A percentile compares a stretch with the other conserved stretches of the same genome.
Evolutionary conservation across 352 stramenopile species (phyloP).

Genomic region (Phytophthora idaei): DNA sequence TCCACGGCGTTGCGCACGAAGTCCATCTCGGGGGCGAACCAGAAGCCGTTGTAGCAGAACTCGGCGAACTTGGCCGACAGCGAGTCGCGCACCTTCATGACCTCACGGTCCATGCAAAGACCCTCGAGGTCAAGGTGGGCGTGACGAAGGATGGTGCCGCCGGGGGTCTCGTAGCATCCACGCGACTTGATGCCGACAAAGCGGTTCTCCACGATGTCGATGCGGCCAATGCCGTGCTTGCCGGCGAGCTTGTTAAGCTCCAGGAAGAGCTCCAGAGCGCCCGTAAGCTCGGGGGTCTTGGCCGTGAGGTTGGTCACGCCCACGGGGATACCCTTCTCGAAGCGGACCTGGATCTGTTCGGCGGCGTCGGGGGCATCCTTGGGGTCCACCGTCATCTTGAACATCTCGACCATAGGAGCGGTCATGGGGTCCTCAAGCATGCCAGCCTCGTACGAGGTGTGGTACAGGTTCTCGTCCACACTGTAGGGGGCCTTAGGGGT

Average conservation of each 20-base stretch:
- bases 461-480: constrained; percentile 99
- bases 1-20: constrained; percentile 96
- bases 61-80: constrained; percentile 96
- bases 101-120: constrained; percentile 97
- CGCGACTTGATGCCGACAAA: constrained; percentile 99
- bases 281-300: constrained; percentile 88
- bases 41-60: constrained; percentile 99
- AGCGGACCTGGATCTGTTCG: constrained; percentile 94
- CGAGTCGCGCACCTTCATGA: constrained; percentile 94
- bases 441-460: constrained; percentile 98
- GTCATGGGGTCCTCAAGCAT: constrained; percentile 96
- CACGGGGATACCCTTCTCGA: constrained; percentile 95
- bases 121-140: constrained; percentile 94
- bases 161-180: constrained; percentile 98
- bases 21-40: constrained; percentile 99
- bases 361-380: constrained; percentile 92
- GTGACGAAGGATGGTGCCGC: constrained; percentile 91
- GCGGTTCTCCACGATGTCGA: constrained; percentile 99
- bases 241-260: constrained; percentile 97
- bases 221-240: constrained; percentile 96
- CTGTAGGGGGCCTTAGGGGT: constrained; percentile 98
- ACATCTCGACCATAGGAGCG: constrained; percentile 95
- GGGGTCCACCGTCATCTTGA: constrained; percentile 98
- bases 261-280: constrained; percentile 95
- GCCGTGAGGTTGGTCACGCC: constrained; percentile 91